Conservation (phyloP, 2,329 filamentous ascomycete genomes). For the Ophiosphaerella herpotricha region DNA sequence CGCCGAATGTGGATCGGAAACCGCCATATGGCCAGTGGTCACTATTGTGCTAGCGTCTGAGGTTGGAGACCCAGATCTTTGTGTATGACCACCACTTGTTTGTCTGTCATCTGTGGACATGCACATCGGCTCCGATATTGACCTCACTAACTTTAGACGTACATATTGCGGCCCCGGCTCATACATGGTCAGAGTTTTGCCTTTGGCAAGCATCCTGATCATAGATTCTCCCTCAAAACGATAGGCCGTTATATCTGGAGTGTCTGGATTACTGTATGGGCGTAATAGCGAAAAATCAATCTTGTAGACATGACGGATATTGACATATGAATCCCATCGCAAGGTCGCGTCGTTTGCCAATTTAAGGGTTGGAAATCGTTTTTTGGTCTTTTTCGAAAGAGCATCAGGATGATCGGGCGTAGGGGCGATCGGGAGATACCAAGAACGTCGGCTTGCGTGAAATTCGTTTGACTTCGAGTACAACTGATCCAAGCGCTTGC, state of each 20-base stretch:
- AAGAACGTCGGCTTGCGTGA: constrained; percentile 35
- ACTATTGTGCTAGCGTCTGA: no score
- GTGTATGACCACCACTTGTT: not conserved
- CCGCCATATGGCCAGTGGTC: not conserved
- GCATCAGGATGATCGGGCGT: constrained; percentile 39
- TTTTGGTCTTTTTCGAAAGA: constrained; percentile 36
- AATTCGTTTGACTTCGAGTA: constrained; percentile 41
- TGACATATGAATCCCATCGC: constrained; percentile 41
- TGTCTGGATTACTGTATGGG: constrained; percentile 33
- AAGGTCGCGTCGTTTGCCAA: constrained; percentile 28
- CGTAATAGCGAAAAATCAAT: constrained; percentile 36
- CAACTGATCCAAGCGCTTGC: constrained; percentile 37
- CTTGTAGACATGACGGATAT: constrained; percentile 41
- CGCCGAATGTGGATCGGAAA: constrained; percentile 1
- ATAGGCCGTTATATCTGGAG: constrained; percentile 16
- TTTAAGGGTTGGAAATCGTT: constrained; percentile 35
- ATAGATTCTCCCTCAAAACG: constrained; percentile 33
- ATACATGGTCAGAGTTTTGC: constrained; percentile 33
- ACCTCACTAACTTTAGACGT: constrained; percentile 1
- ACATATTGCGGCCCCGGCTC: constrained; percentile 27
- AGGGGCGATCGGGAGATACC: constrained; percentile 42
- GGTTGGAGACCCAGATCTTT: no score
- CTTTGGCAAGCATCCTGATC: constrained; percentile 30
- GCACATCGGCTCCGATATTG: constrained; percentile 2
- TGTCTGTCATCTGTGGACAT: not conserved